Base-by-base conservation (phyloP, 495 filamentous ascomycete species). In the Elasticomyces elasticus region DNA sequence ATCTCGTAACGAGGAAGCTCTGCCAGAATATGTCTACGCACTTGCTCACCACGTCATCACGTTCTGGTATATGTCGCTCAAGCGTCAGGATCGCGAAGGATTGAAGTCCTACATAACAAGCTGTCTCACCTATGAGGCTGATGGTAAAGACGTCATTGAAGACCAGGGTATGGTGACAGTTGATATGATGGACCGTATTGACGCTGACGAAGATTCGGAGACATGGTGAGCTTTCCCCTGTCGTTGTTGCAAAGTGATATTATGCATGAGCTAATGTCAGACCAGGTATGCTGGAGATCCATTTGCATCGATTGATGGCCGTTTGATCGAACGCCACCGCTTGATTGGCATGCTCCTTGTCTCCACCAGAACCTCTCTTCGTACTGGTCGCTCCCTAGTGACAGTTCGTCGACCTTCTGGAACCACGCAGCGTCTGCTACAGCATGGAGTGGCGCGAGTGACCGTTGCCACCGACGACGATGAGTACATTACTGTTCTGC, bases 31-130 rank as follows among this genome's bases (percentile, higher is more conserved):
- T 65, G 87, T 97, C 26, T 89, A 89, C 64, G 83, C 87, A 0
- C 72, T 96, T 23, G 90, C 92, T 5, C 94, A 95, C 65, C 89
- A 97, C 67, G 89, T 94, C 60, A 88, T 97, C 60, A 86, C 87
- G 2, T 95, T 94, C 62, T 99, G 94, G 94, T 97, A 95, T 66
- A 72, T 97, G 49, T 85, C 87, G 6, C 66, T 97, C 55, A 89
- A 85, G 65, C 76, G 95, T 28, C 74, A 81, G 37, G 89, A 96
- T 58, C 83, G 94, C 25, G 76, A 81, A 17, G 87, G 81, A 55
- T 84, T 94, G 55, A 86, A 94, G 42, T 79, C 81, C 42, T 96
- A 88, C 88, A 95, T 97, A 56, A 83, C 86, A n/a, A 89, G 85
- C 64, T 84, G 86, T 54, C 75, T 99, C 26, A 85, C 86, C 51